Evolutionary conservation across 768 basidiomycete genomes (phyloP).

Genomic region (Lactarius indigo): DNA sequence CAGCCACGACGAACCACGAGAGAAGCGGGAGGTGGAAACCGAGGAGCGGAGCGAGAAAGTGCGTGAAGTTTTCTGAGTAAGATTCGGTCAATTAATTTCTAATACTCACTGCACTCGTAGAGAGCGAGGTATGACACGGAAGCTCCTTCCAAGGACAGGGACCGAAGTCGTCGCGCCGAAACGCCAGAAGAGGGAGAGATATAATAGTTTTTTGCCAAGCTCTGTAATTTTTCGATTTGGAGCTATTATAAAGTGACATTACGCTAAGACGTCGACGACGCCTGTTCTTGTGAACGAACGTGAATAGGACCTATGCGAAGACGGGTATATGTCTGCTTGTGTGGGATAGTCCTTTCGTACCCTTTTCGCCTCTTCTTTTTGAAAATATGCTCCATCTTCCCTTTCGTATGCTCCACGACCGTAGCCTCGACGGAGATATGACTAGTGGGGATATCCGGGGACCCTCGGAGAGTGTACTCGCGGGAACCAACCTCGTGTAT

Average conservation of each 20-base stretch:
- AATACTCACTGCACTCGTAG: slow-evolving; percentile 43
- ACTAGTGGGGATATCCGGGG: slow-evolving; percentile 61
- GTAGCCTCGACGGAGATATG: slow-evolving; percentile 78
- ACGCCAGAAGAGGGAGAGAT: slow-evolving; percentile 90
- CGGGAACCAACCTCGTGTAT: slow-evolving; percentile 95
- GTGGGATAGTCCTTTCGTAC: slow-evolving; percentile 88
- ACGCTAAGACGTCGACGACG: slow-evolving; percentile 31
- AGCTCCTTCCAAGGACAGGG: slow-evolving; percentile 46
- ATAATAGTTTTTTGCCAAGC: slow-evolving; percentile 33
- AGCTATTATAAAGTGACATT: slow-evolving; percentile 14
- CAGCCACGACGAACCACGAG: slow-evolving; percentile 35
- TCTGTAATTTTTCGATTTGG: slow-evolving; percentile 4
- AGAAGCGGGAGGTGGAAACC: slow-evolving; percentile 36
- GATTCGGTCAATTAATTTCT: slow-evolving; percentile 2
- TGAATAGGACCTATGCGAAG: slow-evolving; percentile 84
- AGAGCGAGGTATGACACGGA: slow-evolving; percentile 45
- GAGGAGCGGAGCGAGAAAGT: slow-evolving; percentile 51
- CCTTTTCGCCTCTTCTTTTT: slow-evolving; percentile 99
- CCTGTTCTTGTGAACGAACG: slow-evolving; percentile 31
- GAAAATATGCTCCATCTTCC: slow-evolving; percentile 84
- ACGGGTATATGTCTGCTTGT: slow-evolving; percentile 95
- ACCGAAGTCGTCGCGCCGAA: slow-evolving; percentile 44
- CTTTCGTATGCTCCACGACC: slow-evolving; percentile 97
- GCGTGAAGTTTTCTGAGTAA: slow-evolving; percentile 34
- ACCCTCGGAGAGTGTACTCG: slow-evolving; percentile 86